phyloP scores from a whole-genome alignment of 805 yeast species.

The Saturnispora kantuleensis region DNA sequence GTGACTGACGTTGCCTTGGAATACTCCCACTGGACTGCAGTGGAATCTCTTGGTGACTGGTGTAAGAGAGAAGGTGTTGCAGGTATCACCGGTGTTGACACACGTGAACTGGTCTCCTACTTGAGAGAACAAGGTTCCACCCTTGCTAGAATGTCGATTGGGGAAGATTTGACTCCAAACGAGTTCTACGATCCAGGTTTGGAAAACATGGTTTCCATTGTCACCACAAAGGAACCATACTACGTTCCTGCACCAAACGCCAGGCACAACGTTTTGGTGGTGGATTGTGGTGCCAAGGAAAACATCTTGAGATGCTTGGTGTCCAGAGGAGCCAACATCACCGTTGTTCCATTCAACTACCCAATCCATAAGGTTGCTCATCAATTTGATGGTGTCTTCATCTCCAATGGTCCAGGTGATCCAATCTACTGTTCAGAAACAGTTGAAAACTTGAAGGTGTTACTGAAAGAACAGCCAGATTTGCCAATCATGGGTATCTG shows the following conservation, averaged over 20 bases:
- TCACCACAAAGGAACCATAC: conserved; percentile 92
- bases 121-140: conserved; percentile 96
- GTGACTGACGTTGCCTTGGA: conserved; percentile 93
- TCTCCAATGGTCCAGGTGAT: conserved; percentile 96
- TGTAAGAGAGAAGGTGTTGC: conserved; percentile 95
- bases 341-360: conserved; percentile 94
- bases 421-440: conserved; percentile 85
- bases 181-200: conserved; percentile 87
- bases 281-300: conserved; percentile 98
- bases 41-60: conserved; percentile 91
- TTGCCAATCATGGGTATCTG: conserved; percentile 97
- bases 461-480: conserved; percentile 52
- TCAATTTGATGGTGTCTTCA: conserved; percentile 89
- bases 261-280: conserved; percentile 74
- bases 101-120: conserved; percentile 86
- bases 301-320: conserved; percentile 91
- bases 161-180: conserved; percentile 85
- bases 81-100: conserved; percentile 94
- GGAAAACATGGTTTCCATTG: conserved; percentile 83
- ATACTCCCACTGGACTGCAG: conserved; percentile 99
- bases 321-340: conserved; percentile 89
- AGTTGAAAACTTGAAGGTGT: conserved; percentile 58
- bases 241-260: conserved; percentile 59
- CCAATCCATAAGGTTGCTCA: conserved; percentile 85
- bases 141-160: conserved; percentile 79